Percentiles rank a stretch among this genome's conserved stretches.
phyloP scores from a whole-genome alignment of 345 rosid genomes.

The Brassica rapa region DNA sequence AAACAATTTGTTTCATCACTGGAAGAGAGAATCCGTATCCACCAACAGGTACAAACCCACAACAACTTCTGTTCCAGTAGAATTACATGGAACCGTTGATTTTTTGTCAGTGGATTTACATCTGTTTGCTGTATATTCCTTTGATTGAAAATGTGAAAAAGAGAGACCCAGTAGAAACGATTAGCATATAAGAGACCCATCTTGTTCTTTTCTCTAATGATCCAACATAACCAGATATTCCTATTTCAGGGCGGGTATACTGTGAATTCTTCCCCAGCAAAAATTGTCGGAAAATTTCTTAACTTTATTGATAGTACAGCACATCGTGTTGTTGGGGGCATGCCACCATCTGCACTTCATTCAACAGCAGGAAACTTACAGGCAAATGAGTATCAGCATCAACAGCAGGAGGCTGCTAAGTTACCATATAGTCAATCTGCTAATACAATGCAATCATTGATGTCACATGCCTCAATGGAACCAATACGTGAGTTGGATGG shows the following conservation, averaged over 20 bases:
- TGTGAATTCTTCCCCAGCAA: slow-evolving; percentile 49
- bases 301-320: slow-evolving; percentile 69
- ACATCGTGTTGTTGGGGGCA: slow-evolving; percentile 63
- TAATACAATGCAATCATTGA: slow-evolving; percentile 51
- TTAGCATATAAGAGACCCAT: not conserved
- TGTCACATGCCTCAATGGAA: slow-evolving; percentile 56
- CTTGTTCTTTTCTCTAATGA: slow-evolving; percentile 7
- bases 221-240: slow-evolving; percentile 17
- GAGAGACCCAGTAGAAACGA: not conserved
- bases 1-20: slow-evolving; percentile 54
- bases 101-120: slow-evolving; percentile 4
- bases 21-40: slow-evolving; percentile 67
- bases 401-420: slow-evolving; percentile 43
- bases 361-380: slow-evolving; percentile 40
- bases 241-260: slow-evolving; percentile 62
- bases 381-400: slow-evolving; percentile 39
- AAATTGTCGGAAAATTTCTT: slow-evolving; percentile 57
- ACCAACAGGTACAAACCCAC: slow-evolving; percentile 57
- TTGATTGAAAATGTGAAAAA: slow-evolving; percentile 7
- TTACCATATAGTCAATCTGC: slow-evolving; percentile 57
- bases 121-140: slow-evolving; percentile 5
- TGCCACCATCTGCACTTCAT: slow-evolving; percentile 59
- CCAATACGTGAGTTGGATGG: slow-evolving; percentile 55
- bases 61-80: not conserved
- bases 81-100: slow-evolving; percentile 12